Conservation (phyloP, 2,329 filamentous ascomycete genomes). For the Alternaria longipes region DNA sequence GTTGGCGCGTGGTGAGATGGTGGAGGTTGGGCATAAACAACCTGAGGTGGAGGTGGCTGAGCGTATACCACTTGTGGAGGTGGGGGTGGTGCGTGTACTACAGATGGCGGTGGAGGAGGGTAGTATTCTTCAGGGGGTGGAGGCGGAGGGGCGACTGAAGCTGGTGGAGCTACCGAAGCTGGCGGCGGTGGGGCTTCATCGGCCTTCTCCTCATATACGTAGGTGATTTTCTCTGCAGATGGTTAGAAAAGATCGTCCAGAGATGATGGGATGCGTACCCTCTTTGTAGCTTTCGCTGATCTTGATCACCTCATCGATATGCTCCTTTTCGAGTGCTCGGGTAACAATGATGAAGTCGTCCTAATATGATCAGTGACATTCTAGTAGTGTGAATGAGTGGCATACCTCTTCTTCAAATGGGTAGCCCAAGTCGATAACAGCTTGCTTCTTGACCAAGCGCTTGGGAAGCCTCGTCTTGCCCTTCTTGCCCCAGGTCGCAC, state of each 20-base stretch:
- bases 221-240: constrained; percentile 46
- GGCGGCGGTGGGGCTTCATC: constrained; percentile 27
- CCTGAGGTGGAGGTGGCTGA: constrained; percentile 31
- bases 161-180: constrained; percentile 26
- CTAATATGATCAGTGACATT: constrained; percentile 58
- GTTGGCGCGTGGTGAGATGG: constrained; percentile 38
- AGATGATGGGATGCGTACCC: constrained; percentile 42
- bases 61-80: constrained; percentile 30
- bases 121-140: constrained; percentile 33
- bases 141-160: constrained; percentile 23
- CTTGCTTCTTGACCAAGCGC: constrained; percentile 79
- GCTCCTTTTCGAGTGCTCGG: constrained; percentile 84
- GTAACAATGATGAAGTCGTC: constrained; percentile 82
- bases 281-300: constrained; percentile 78
- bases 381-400: neutral
- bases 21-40: constrained; percentile 18
- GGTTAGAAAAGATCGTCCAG: constrained; percentile 5
- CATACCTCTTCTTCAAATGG: constrained; percentile 85
- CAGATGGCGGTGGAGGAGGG: constrained; percentile 25
- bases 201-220: constrained; percentile 46
- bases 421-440: constrained; percentile 84
- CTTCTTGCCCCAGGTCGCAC: constrained; percentile 61
- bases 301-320: constrained; percentile 89
- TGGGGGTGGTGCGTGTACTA: constrained; percentile 33
- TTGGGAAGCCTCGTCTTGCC: constrained; percentile 90